Percentiles rank a stretch among this genome's conserved stretches.
phyloP scores from a whole-genome alignment of 2,329 filamentous ascomycete species.

The Alternaria dauci region DNA sequence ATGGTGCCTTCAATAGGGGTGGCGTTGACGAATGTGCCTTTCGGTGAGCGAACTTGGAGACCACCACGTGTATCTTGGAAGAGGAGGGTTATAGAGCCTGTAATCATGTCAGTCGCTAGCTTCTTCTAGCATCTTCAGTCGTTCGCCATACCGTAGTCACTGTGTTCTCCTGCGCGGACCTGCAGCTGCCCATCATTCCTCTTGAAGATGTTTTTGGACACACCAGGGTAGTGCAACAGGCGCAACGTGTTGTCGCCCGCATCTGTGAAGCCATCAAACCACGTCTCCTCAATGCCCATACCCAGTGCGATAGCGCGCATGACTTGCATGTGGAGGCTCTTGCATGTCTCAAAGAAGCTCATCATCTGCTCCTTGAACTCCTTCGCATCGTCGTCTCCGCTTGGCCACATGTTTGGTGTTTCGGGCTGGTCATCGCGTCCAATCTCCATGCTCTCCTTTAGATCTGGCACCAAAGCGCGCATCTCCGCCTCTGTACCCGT shows the following conservation, averaged over 20 bases:
- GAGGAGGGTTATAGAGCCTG: slow-evolving; percentile 52
- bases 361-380: slow-evolving; percentile 77
- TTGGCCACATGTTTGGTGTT: slow-evolving; percentile 81
- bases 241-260: slow-evolving; percentile 64
- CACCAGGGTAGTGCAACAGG: slow-evolving; percentile 78
- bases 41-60: slow-evolving; percentile 72
- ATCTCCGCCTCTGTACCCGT: slow-evolving; percentile 47
- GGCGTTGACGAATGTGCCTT: slow-evolving; percentile 81
- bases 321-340: slow-evolving; percentile 75
- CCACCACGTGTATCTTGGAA: slow-evolving; percentile 65
- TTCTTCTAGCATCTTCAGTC: fast-evolving
- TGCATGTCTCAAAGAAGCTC: slow-evolving; percentile 77
- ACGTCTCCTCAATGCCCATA: slow-evolving; percentile 73
- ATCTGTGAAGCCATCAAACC: slow-evolving; percentile 80
- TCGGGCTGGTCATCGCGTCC: slow-evolving; percentile 67
- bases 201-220: slow-evolving; percentile 70
- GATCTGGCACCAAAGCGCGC: slow-evolving; percentile 49
- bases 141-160: slow-evolving; percentile 62
- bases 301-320: slow-evolving; percentile 88
- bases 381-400: slow-evolving; percentile 61
- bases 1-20: slow-evolving; percentile 82
- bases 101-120: slow-evolving; percentile 13
- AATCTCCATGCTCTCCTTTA: slow-evolving; percentile 70
- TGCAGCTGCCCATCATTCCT: slow-evolving; percentile 73
- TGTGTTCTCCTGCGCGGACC: slow-evolving; percentile 81